Conservation (phyloP, 2,329 filamentous ascomycete genomes). For the Neonectria neomacrospora region DNA sequence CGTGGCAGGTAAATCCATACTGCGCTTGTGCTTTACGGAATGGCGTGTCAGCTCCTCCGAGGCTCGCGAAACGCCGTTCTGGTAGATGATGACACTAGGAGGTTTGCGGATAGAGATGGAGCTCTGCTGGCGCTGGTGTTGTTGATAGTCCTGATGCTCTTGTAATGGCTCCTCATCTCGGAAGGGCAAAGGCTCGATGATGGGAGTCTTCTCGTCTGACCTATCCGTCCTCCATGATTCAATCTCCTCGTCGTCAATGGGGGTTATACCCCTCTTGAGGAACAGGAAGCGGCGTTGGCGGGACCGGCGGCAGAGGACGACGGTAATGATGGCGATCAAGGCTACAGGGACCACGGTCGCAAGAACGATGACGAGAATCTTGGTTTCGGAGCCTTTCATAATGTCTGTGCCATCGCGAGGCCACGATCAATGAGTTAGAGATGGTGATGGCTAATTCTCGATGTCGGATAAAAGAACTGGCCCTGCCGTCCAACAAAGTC, state of each 20-base stretch:
- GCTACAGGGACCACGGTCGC: conserved; percentile 61
- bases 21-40: conserved; percentile 52
- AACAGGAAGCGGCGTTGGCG: conserved; percentile 56
- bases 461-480: conserved; percentile 13
- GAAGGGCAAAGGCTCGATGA: conserved; percentile 29
- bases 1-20: conserved; percentile 59
- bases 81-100: conserved; percentile 66
- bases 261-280: conserved; percentile 66
- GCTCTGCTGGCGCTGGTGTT: conserved; percentile 46
- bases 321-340: conserved; percentile 47
- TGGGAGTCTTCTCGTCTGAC: conserved; percentile 47
- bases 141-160: conserved; percentile 30
- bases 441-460: background rate
- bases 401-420: conserved; percentile 39
- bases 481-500: conserved; percentile 28
- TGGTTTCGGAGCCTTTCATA: conserved; percentile 47
- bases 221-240: conserved; percentile 67
- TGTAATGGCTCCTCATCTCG: conserved; percentile 7
- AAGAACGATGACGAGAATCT: conserved; percentile 62
- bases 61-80: conserved; percentile 44
- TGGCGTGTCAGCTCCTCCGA: conserved; percentile 47
- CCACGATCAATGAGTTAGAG: conserved; percentile 3
- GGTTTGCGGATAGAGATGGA: conserved; percentile 57
- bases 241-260: conserved; percentile 74
- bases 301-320: conserved; percentile 54